Evolutionary conservation across 768 basidiomycete genomes (phyloP).

Genomic region (Lactifluus echinatus): DNA sequence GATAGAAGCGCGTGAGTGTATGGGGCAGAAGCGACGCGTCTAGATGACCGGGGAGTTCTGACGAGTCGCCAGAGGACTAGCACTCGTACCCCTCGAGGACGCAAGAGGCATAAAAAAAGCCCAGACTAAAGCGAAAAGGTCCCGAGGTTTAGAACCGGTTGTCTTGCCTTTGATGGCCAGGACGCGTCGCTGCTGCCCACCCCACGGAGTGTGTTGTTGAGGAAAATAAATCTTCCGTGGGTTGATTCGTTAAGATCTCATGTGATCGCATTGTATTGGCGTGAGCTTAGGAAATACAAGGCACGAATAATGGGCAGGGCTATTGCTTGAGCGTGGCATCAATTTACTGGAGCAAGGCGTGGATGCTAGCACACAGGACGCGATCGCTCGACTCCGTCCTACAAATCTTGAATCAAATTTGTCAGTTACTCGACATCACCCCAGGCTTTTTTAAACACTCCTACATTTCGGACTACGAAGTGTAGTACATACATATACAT

Average conservation of each 20-base stretch:
- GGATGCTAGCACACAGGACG: too few species aligned
- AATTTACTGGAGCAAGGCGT: too few species aligned
- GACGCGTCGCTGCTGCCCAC: constrained; percentile 6
- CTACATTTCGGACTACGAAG: too few species aligned
- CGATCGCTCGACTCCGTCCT: too few species aligned
- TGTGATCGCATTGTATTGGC: too few species aligned
- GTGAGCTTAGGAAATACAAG: too few species aligned
- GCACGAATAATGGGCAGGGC: too few species aligned
- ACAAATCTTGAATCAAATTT: too few species aligned
- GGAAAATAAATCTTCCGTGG: constrained; percentile 2
- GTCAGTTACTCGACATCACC: too few species aligned
- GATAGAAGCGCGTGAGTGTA: not conserved
- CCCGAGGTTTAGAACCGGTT: constrained; percentile 13
- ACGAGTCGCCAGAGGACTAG: constrained; percentile 8
- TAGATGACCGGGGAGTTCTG: constrained; percentile 14
- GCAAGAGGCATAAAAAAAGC: constrained; percentile 8
- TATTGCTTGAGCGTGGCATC: too few species aligned
- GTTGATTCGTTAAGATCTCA: not conserved
- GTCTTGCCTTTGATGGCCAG: constrained; percentile 10
- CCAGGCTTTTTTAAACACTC: too few species aligned
- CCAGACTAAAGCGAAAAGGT: not conserved
- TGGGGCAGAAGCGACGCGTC: constrained; percentile 4
- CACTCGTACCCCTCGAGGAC: constrained; percentile 10
- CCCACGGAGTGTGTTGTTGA: not conserved
- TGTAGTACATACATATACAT: not conserved